Base-by-base conservation (phyloP, 169 alveolate genomes). In the Plasmodium knowlesi region DNA sequence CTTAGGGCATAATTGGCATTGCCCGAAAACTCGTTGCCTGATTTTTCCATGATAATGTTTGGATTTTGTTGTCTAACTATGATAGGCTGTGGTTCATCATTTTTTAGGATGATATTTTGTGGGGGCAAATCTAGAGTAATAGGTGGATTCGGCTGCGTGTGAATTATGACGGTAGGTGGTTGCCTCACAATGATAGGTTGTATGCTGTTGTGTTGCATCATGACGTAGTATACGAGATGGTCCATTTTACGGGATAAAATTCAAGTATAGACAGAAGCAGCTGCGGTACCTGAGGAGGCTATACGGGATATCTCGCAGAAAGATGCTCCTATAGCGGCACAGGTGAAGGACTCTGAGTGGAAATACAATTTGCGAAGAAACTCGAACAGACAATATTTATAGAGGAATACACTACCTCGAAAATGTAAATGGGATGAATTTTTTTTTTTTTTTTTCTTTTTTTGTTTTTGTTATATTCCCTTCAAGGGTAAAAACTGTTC, bases 41-140 rank as follows among this genome's bases (percentile, higher is more conserved):
- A 22, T 25, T 91, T 67, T 41, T 91, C 86, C 37, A 91, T 71
- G 12, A 91, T 82, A 41, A 91, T 39, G 74, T 91, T 91, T 43
- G 95, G 95, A 25, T 82, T 91, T 81, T 81, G 84, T 22, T 91
- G 95, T 91, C 95, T 80, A 46, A 91, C 95, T 50, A 91, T 91
- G 73, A 91, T 91, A 19, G 95, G 95, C 30, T 82, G 91, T 25
- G 95, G 95, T 70, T 91, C 92, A 14, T 82, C 92, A 76, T 71
- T 91, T 82, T 91, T 91, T 32, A 91, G 70, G 83, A 91, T 91
- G 50, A 91, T 91, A 82, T 91, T 91, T 82, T 91, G 95, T 19
- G 95, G 84, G 9, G 95, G 95, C 76, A 91, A 30, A 30, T 91
- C 95, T 34, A 91, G 83, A 5, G 95, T 91, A 22, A 91, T 71